Evolutionary conservation across 176 grass and related monocot genomes (phyloP).

Genomic region (Urochloa ruziziensis): DNA sequence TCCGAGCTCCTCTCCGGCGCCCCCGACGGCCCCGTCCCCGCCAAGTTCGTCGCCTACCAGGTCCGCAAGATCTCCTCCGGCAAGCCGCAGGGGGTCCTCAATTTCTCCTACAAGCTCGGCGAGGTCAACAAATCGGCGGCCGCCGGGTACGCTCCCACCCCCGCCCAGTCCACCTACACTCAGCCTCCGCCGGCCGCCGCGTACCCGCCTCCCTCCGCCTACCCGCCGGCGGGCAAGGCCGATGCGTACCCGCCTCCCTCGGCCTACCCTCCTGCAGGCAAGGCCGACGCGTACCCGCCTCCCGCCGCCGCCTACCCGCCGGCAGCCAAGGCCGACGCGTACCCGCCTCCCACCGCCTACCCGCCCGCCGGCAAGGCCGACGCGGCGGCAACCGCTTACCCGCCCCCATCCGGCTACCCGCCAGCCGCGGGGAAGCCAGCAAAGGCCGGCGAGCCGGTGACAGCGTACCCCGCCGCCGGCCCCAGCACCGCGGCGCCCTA

Average conservation of each 20-base stretch:
- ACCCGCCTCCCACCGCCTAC: constrained; percentile 11
- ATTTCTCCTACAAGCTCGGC: constrained; percentile 75
- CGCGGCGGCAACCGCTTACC: not conserved
- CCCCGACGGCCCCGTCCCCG: constrained; percentile 28
- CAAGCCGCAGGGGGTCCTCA: constrained; percentile 72
- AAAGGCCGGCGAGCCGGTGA: constrained; percentile 45
- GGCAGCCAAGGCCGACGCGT: not conserved
- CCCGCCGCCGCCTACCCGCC: constrained; percentile 9
- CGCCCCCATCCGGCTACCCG: constrained; percentile 42
- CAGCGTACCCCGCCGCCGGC: constrained; percentile 47
- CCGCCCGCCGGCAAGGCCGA: constrained; percentile 24
- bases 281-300: not conserved
- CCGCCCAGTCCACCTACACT: not conserved
- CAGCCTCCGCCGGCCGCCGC: constrained; percentile 26
- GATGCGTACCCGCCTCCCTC: not conserved
- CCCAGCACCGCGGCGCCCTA: constrained; percentile 41
- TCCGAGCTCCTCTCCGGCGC: constrained; percentile 58
- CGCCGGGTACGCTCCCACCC: not conserved
- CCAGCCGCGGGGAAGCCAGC: constrained; percentile 9
- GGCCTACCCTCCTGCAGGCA: not conserved
- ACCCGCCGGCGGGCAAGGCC: constrained; percentile 19
- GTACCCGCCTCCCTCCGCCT: constrained; percentile 15
- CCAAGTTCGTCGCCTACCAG: constrained; percentile 77
- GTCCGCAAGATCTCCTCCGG: constrained; percentile 56
- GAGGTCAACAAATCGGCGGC: constrained; percentile 28